Base-by-base conservation (phyloP, 2,329 filamentous ascomycete species). In the Teratosphaeriaceae sp. region DNA sequence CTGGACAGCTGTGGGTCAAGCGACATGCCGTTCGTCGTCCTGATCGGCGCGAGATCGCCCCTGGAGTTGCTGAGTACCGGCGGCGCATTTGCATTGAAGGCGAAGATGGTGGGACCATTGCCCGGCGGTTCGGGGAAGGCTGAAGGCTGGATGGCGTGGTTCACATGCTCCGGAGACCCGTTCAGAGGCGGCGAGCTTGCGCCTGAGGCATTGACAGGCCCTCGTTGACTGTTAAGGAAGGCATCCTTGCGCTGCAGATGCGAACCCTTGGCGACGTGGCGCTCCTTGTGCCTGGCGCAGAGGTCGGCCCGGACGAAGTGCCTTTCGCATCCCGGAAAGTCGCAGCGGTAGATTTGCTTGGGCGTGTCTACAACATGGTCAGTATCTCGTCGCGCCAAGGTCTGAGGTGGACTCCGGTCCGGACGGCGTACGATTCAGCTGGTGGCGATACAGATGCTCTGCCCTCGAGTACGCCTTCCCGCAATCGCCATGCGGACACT, bases 381-480 rank as follows among this genome's bases (percentile, higher is more conserved):
- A 39, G 13, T 19, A 39, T 24, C 18, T 9, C 18, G 19, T 35
- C 16, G 11, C 18, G 24, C 35, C 22, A 3, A 12, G 7, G 5
- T 7, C 5, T 19, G 12, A 29, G 7, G 22, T 3, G 27, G 37
- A 39, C 37, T 27, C 16, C 16, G 8, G 13, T 11, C 15, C 15
- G 36, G 24, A 35, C 16, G 2, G 71, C 80, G 65, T 73, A 88
- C 85, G 92, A 63, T 98, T 98, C 54, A 97, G 70, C 68, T 97
- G 89, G 67, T 97, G 90, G 35, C 92, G 81, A 68, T 96, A 96
- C 70, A 98, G 72, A 71, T 98, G 92, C 67, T 97, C 92, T 7
- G 92, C 90, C 61, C 92, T 79, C 20, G 90, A 96, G 64, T 98
- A 98, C 62, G 84, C 94, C 73, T 96, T 98, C 30, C 88, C 89